Conservation (phyloP, 768 basidiomycete genomes). For the Serendipita sp. region DNA sequence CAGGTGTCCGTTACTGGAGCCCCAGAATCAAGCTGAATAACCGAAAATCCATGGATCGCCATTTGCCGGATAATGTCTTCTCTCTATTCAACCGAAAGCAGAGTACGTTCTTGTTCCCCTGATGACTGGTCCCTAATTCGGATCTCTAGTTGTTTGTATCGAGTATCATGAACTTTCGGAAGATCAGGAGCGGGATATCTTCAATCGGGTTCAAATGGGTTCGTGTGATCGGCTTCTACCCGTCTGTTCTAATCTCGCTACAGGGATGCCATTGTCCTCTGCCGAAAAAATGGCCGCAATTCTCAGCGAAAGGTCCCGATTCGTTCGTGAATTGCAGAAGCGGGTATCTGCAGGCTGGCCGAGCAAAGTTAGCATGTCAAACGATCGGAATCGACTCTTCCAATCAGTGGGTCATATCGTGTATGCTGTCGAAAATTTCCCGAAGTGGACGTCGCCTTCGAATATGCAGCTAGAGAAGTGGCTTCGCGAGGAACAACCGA, state of each 20-base stretch:
- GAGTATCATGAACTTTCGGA: slow-evolving; percentile 50
- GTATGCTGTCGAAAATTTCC: slow-evolving; percentile 30
- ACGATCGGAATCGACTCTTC: slow-evolving; percentile 37
- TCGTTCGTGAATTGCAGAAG: slow-evolving; percentile 40
- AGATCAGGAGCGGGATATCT: slow-evolving; percentile 47
- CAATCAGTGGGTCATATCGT: slow-evolving; percentile 41
- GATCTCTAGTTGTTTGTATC: slow-evolving; percentile 41
- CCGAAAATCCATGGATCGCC: neutral
- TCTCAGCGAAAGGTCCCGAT: slow-evolving; percentile 36
- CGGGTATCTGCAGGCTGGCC: slow-evolving; percentile 24
- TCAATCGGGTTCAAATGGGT: slow-evolving; percentile 26
- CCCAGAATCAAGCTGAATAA: neutral
- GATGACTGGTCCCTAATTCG: neutral
- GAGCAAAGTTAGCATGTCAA: slow-evolving; percentile 34
- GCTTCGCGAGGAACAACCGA: slow-evolving; percentile 19
- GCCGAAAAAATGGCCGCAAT: slow-evolving; percentile 55
- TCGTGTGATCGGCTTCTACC: slow-evolving; percentile 19
- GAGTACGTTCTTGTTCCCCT: slow-evolving; percentile 27
- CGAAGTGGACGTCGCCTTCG: slow-evolving; percentile 16
- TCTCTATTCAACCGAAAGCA: slow-evolving; percentile 32
- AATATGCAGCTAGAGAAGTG: slow-evolving; percentile 31
- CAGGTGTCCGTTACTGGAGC: slow-evolving; percentile 26
- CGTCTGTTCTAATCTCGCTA: neutral
- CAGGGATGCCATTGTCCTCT: slow-evolving; percentile 6
- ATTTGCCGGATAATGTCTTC: neutral